Conservation (phyloP, 805 yeast genomes). For the Starmerella stellata region DNA sequence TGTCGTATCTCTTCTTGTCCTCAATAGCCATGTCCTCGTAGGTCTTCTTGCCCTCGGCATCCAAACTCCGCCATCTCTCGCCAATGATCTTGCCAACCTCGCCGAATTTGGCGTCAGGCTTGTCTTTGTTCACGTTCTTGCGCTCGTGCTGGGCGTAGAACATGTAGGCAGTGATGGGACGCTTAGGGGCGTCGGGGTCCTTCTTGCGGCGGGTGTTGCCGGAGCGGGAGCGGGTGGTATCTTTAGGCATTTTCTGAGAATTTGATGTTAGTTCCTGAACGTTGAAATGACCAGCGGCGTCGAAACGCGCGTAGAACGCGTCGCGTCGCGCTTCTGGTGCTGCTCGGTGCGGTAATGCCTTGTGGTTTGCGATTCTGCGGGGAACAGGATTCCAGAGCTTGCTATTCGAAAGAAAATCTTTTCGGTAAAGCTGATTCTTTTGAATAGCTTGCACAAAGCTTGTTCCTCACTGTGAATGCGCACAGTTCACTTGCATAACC, state of each 20-base stretch:
- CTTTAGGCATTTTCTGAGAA: constrained; percentile 15
- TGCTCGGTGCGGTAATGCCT: too few species aligned
- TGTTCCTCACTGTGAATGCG: too few species aligned
- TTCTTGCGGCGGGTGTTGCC: constrained; percentile 19
- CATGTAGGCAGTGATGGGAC: constrained; percentile 96
- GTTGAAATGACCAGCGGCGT: too few species aligned
- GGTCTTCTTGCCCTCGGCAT: constrained; percentile 67
- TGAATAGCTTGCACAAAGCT: too few species aligned
- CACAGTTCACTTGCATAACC: constrained; percentile 1
- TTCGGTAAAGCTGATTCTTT: too few species aligned
- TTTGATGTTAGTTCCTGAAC: constrained; percentile 3
- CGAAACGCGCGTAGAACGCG: too few species aligned
- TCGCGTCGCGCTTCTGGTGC: constrained; percentile 1
- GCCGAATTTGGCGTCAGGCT: constrained; percentile 87
- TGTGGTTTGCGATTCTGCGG: too few species aligned
- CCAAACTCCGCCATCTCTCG: constrained; percentile 87
- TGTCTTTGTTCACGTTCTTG: constrained; percentile 85
- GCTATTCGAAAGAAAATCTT: neutral
- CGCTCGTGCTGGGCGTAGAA: constrained; percentile 96
- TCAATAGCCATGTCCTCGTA: constrained; percentile 85
- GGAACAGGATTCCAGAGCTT: neutral
- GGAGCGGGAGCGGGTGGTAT: constrained; percentile 11
- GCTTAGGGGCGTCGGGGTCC: constrained; percentile 88
- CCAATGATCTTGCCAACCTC: constrained; percentile 91
- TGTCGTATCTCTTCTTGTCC: constrained; percentile 95